phyloP scores from a whole-genome alignment of 306 rosid species.

The Morella rubra region DNA sequence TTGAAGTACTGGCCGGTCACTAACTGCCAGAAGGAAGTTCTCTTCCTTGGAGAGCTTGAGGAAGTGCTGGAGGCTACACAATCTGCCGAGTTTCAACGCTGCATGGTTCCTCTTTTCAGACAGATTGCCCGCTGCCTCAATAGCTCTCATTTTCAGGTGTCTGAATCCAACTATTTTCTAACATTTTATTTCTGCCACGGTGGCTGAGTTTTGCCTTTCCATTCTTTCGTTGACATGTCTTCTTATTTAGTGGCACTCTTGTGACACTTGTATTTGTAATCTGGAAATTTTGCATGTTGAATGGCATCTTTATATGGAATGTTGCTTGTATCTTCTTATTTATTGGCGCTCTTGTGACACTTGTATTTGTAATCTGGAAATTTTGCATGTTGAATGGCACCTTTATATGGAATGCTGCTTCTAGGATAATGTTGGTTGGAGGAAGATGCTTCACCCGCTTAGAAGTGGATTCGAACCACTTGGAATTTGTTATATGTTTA shows the following conservation, averaged over 20 bases:
- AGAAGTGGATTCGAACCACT: neutral
- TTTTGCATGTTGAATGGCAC: neutral
- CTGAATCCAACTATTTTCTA: conserved; percentile 28
- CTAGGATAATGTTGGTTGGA: neutral
- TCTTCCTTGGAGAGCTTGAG: conserved; percentile 94
- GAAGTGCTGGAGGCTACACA: conserved; percentile 97
- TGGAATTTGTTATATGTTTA: neutral
- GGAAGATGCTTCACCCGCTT: neutral
- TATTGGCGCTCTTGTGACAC: neutral
- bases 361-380: neutral
- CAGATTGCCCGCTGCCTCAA: conserved; percentile 94
- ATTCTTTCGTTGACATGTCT: neutral
- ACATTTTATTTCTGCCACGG: neutral
- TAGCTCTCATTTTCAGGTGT: conserved; percentile 91
- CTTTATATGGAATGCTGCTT: neutral
- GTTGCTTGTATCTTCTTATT: too few species aligned
- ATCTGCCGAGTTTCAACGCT: conserved; percentile 80
- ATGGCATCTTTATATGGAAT: too few species aligned
- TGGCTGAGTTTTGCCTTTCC: neutral
- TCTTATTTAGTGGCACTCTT: neutral
- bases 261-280: neutral
- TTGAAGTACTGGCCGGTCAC: conserved; percentile 95
- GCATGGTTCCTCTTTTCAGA: conserved; percentile 93
- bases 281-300: neutral
- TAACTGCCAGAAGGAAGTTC: conserved; percentile 94